Evolutionary conservation across 2,329 filamentous ascomycete species (phyloP), one percentile per base, ranked within the genome.

Genomic region (Ophiostoma tasmaniense): DNA sequence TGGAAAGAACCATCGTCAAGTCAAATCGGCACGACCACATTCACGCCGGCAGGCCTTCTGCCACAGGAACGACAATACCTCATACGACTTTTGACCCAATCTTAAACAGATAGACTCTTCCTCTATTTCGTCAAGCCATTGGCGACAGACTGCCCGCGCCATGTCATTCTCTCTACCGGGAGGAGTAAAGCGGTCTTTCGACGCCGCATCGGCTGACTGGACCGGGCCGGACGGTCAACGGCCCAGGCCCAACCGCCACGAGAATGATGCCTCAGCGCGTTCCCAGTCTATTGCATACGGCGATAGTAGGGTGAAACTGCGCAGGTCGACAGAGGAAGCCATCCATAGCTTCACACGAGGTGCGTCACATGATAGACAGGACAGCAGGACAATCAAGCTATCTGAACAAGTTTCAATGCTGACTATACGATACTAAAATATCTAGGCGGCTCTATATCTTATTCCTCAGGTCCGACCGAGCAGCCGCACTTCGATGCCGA

Each of bases 401-500:
- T 45, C 39, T 17, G 20, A 13, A 17, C 20, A 20, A 20, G 42
- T 20, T 45, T 45, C 42, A 45, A 45, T 7, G 42, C 42, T 45
- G 42, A 45, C 42, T 1, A 17, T 17, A n/a, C 20, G 7, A n/a
- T 30, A 20, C 17, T 33, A 4, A 20, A 2, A 28, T 30, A 10
- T 33, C 37, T 45, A n/a, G 25, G 22, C 17, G 42, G 59, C n/a
- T 69, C 64, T 14, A 28, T 35, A 61, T 30, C 28, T 1, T n/a
- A 55, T 10, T 22, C 55, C 1, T 5, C 67, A 20, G 42, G 64
- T 17, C 55, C 66, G 14, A 28, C 37, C 3, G 67, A 20, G 22
- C 35, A 59, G 14, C 65, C 55, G n/a, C 65, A 37, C n/a, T 90
- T 88, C 73, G 79, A 82, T 20, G 75, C 81, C 1, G 83, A 89